Evolutionary conservation across 2,329 filamentous ascomycete species (phyloP), one percentile per base, ranked within the genome.

Genomic region (Ascochyta clinopodiicola): DNA sequence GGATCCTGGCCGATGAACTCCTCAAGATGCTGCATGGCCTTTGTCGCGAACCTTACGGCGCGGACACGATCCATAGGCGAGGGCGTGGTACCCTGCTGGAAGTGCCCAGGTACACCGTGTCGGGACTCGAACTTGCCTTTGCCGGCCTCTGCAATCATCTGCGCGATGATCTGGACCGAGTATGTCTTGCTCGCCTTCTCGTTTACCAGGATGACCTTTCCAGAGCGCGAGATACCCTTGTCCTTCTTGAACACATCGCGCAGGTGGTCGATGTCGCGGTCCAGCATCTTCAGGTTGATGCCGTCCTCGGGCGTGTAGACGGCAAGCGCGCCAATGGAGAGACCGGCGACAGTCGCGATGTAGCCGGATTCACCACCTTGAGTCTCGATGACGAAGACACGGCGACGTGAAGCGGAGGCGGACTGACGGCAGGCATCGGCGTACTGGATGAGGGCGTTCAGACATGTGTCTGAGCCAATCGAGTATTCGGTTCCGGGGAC

Each of bases 341-440:
- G 86, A 44, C 94, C 95, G 13, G 90, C 92, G 51, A 97, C 84
- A 0, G 92, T 96, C 25, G 94, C 94, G 56, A 98, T 86, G 77
- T 98, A 99, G 19, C 95, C 95, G 4, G 91, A 97, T 53, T 91
- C 88, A 32, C 95, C 95, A 68, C 95, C 95, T 79, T 99, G 95
- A 0, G 95, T 98, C 79, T 99, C 95, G 50, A 99, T 94, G 48
- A 99, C 93, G 77, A 99, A 99, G 50, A 98, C 94, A 58, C 95
- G 88, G 39, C 95, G 88, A 55, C 95, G 89, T 1, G 92, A 96
- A 1, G 95, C 93, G 1, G 93, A 97, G 0, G 95, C 95, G 2
- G 93, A 97, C 76, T 98, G 95, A 77, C 96, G 92, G 78, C 98
- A 97, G 70, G 93, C 94, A 81, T 99, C 95, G 74, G 94, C 97